Conservation (phyloP, 257 asterid species). For the Rubia yunnanensis region DNA sequence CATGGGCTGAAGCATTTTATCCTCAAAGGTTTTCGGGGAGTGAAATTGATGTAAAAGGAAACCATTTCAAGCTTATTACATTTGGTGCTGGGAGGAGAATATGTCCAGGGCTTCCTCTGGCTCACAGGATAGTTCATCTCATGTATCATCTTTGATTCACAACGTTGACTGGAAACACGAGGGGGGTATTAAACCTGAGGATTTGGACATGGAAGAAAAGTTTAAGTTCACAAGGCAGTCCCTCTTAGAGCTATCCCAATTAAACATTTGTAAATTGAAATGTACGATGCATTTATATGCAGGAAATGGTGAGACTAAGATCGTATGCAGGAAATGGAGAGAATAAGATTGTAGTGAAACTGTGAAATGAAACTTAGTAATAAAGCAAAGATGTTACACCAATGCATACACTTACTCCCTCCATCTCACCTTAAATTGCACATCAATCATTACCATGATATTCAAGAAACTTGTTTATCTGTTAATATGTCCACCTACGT, state of each 20-base stretch:
- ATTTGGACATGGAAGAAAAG: conserved; percentile 24
- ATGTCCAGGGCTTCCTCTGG: conserved; percentile 35
- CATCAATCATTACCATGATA: no score
- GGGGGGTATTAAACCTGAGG: conserved; percentile 2
- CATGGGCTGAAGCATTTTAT: conserved; percentile 18
- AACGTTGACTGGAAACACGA: conserved; percentile 29
- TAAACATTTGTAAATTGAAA: background rate
- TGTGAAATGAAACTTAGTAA: no score
- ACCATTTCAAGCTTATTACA: conserved; percentile 31
- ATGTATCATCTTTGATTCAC: conserved; percentile 25
- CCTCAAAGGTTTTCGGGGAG: conserved; percentile 28
- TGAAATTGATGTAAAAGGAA: conserved; percentile 15
- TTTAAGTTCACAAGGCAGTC: conserved; percentile 21
- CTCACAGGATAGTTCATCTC: conserved; percentile 29
- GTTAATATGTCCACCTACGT: no score
- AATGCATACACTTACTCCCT: no score
- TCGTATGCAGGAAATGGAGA: no score
- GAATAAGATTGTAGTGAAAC: no score
- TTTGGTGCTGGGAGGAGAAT: conserved; percentile 33
- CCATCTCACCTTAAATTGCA: no score
- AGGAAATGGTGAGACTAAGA: no score
- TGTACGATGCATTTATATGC: no score
- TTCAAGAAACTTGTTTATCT: no score
- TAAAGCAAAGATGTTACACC: no score
- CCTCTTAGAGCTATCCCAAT: conserved; percentile 10